These are phyloP conservation scores for Toxoplasma gondii DNA, from an alignment of 169 alveolate species.

Conservation along the genomic window DNA sequence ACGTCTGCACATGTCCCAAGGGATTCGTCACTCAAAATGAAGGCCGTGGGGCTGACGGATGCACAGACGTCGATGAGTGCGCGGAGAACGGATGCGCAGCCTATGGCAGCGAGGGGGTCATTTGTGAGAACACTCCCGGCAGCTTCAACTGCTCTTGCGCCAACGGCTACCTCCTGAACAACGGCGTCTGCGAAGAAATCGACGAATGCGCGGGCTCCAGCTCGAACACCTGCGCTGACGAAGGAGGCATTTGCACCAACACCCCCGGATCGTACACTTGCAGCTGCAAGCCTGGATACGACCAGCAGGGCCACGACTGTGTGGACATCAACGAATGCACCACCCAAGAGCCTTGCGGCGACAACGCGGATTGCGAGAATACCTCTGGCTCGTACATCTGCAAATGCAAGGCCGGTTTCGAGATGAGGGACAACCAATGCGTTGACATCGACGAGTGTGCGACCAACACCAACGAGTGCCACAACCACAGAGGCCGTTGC, in stretches of 20 bases:
- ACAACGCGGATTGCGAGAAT: constrained; percentile 71
- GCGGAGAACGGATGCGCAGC: neutral
- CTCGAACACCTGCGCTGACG: constrained; percentile 64
- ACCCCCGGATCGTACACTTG: constrained; percentile 72
- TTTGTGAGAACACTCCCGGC: constrained; percentile 73
- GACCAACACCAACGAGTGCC: constrained; percentile 64
- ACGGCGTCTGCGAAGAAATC: constrained; percentile 66
- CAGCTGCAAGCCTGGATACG: constrained; percentile 71
- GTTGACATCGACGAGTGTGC: constrained; percentile 75
- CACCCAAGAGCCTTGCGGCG: constrained; percentile 46
- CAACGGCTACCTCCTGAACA: constrained; percentile 57
- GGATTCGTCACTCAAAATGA: constrained; percentile 63
- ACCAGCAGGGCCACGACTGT: constrained; percentile 71
- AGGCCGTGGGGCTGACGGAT: constrained; percentile 54
- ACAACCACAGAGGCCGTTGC: constrained; percentile 68
- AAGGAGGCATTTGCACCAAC: constrained; percentile 70
- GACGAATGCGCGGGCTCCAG: constrained; percentile 71
- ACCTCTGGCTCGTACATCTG: constrained; percentile 73
- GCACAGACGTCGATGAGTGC: constrained; percentile 65
- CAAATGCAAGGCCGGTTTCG: constrained; percentile 71
- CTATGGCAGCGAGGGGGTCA: constrained; percentile 37
- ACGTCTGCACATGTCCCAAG: constrained; percentile 70
- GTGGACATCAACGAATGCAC: constrained; percentile 73
- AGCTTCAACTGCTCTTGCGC: constrained; percentile 70
- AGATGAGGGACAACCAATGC: constrained; percentile 70